Evolutionary conservation across 148 eudicot genomes (phyloP), one percentile per base, ranked within the genome.

Genomic region (Linanthus parryae): DNA sequence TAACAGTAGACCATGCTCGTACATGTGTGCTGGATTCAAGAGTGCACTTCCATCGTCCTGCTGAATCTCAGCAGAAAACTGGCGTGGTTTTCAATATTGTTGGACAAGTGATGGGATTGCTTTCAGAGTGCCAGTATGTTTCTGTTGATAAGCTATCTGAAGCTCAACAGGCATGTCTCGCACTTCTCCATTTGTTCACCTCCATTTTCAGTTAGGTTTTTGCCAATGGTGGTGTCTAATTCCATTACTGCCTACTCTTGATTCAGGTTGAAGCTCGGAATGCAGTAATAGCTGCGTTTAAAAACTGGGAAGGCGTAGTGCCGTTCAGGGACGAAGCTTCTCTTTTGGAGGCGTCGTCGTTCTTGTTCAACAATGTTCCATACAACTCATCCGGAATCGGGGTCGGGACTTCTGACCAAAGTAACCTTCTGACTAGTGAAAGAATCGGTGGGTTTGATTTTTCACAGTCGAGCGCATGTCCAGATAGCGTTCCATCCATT

Each of bases 1-100:
- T 66, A 36, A 63, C 87, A 8, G 60, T 71, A 41, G 90, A 77
- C 27, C 87, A 83, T 71, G 90, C 95, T 56, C 75, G 67, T 47
- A 79, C 80, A 35, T 82, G 95, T 59, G 74, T 72, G 22, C 41
- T 83, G 28, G 95, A 83, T 64, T 54, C 76, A 18, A 70, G 56
- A 45, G 63, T 80, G 34, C 73, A 65, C 65, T 51, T 71, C 58
- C 80, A 86, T 54, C 66, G 62, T 55, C 68, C 81, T 17, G 75
- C 69, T 19, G 64, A 53, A 34, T 69, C 80, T 27, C 70, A 67
- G 37, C 74, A 62, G 45, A 70, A 69, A 27, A 82, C 68, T 47
- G 85, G 88, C 13, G 95, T 84, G 41, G 80, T 75, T 57, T 94
- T 94, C 61, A 84, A 70, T 65, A 67, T 70, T 39, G 96, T 80